These are phyloP conservation scores for Podospora appendiculata DNA, from an alignment of 495 filamentous ascomycete species.

Conservation along the genomic window DNA sequence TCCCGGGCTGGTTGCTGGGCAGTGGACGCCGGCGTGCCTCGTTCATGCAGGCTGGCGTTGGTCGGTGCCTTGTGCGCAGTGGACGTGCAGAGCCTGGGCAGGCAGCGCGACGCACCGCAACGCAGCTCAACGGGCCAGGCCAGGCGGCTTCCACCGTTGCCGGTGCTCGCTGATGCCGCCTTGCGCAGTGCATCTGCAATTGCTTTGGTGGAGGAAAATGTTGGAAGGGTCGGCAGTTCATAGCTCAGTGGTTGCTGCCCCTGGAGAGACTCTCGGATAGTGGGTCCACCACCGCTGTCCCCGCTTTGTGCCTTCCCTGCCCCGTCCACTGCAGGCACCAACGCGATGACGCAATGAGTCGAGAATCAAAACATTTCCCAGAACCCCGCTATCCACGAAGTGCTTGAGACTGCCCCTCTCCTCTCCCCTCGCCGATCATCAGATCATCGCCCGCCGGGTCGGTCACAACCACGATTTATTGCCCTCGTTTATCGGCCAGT, in stretches of 20 bases:
- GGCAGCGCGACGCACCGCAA: no score
- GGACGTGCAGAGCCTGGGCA: background rate
- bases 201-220: background rate
- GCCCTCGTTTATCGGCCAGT: conserved; percentile 1
- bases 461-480: background rate
- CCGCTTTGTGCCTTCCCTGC: background rate
- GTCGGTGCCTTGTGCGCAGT: background rate
- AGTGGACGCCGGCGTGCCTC: conserved; percentile 10
- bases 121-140: no score
- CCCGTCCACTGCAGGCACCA: background rate
- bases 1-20: background rate
- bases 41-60: conserved; percentile 13
- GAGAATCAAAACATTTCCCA: background rate
- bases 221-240: no score
- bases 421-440: no score
- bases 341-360: conserved; percentile 1
- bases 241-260: background rate
- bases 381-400: background rate
- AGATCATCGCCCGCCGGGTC: no score
- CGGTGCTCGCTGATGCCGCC: no score
- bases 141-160: no score
- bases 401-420: background rate
- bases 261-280: background rate
- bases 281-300: no score
- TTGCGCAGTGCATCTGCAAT: background rate